phyloP scores from a whole-genome alignment of 306 rosid genomes.

The Geum urbanum region DNA sequence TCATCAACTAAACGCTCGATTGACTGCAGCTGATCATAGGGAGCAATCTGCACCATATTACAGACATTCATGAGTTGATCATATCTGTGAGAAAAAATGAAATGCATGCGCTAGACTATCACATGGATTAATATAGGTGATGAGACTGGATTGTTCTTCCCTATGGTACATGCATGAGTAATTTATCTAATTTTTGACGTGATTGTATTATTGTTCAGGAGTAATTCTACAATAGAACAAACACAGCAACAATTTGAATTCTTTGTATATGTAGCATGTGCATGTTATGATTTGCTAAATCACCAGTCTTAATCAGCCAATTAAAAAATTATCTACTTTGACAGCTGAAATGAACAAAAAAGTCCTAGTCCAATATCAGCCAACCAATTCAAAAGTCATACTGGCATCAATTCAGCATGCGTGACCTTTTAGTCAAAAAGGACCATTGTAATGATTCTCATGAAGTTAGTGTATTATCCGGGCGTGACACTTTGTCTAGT shows the following conservation, averaged over 20 bases:
- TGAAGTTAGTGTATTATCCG: neutral
- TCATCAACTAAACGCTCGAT: conserved; percentile 71
- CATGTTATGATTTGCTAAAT: neutral
- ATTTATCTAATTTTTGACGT: neutral
- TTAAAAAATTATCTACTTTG: neutral
- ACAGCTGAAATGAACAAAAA: neutral
- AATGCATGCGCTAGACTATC: neutral
- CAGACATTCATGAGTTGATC: conserved; percentile 12
- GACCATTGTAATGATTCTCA: neutral
- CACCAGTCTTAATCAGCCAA: neutral
- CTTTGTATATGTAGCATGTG: neutral
- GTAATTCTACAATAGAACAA: neutral
- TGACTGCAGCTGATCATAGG: conserved; percentile 85
- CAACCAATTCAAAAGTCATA: neutral
- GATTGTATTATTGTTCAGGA: too few relatives aligned
- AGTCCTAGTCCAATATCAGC: neutral
- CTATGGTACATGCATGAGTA: conserved; percentile 2
- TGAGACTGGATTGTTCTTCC: neutral
- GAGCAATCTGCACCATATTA: conserved; percentile 68
- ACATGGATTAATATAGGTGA: neutral
- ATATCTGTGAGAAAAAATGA: neutral
- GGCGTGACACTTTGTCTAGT: neutral
- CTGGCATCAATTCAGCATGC: neutral
- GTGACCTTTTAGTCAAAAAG: conserved; percentile 12
- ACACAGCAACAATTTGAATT: conserved; percentile 1